Conservation (phyloP, 768 basidiomycete species). For the Boletus reticuloceps region DNA sequence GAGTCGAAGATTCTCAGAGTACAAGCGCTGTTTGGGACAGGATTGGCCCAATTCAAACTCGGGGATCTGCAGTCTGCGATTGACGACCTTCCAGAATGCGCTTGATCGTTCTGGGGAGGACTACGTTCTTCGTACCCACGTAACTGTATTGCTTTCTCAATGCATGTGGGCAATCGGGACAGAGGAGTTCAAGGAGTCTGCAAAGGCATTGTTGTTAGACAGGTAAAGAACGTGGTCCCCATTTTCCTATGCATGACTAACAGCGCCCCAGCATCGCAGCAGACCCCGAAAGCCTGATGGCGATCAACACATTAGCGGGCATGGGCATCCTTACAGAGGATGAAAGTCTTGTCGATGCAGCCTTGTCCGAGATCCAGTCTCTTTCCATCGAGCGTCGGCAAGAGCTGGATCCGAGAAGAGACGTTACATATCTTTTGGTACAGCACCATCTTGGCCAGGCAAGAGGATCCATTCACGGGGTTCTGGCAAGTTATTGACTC, state of each 20-base stretch:
- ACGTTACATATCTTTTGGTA: constrained; percentile 69
- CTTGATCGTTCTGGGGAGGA: constrained; percentile 53
- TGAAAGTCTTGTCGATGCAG: constrained; percentile 78
- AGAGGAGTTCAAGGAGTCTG: constrained; percentile 72
- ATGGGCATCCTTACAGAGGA: constrained; percentile 85
- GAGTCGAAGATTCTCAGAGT: constrained; percentile 46
- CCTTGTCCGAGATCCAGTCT: constrained; percentile 74
- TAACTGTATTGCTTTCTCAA: constrained; percentile 77
- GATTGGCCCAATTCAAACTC: constrained; percentile 66
- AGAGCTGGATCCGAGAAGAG: constrained; percentile 63
- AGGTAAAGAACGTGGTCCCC: constrained; percentile 49
- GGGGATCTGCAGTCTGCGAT: constrained; percentile 64
- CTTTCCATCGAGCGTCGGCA: constrained; percentile 65
- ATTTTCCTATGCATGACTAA: constrained; percentile 12
- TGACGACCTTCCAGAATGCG: constrained; percentile 63
- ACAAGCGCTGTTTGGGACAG: constrained; percentile 69
- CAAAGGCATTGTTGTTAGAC: constrained; percentile 77
- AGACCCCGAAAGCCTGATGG: constrained; percentile 76
- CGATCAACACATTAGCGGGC: constrained; percentile 82
- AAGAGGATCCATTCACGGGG: constrained; percentile 8
- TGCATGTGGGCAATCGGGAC: constrained; percentile 80
- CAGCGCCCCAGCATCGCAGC: constrained; percentile 56
- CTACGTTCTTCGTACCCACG: constrained; percentile 55
- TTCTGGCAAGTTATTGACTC: not conserved
- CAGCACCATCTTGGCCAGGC: constrained; percentile 77